Base-by-base conservation (phyloP, 2,329 filamentous ascomycete genomes). In the Colletotrichum musicola region DNA sequence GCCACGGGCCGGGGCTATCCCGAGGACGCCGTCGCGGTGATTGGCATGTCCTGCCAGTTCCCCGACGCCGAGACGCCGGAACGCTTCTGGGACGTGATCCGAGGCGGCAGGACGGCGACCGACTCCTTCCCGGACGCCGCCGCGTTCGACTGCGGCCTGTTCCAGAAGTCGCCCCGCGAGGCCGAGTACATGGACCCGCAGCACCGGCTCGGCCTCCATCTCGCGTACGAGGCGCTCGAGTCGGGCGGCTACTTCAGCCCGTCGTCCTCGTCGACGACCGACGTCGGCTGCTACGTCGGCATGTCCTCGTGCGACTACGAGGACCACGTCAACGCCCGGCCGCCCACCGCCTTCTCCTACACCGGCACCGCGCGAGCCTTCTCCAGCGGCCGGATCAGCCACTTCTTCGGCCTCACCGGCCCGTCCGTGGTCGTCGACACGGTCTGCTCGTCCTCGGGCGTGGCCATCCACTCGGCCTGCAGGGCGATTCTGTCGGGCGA, bases 371-470 rank as follows among this genome's bases (percentile, higher is more conserved):
- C 79, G 4, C 70, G 74, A 1, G 71, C 75, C 3, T 81, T 81
- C 60, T 64, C 78, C 2, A 68, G 71, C 18, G 80, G 79, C 14
- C 72, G 71, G 6, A 69, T 82, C 14, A 76, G 71, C 47, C 76
- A 82, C 60, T 73, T 72, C 50, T 81, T 80, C 59, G 77, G 78
- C 13, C 79, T 77, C 76, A 74, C 70, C 0, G 80, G 81, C 0
- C 80, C 80, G 0, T 74, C 75, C 4, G 57, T 78, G 13, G 73
- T 75, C 1, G 64, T 81, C 16, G 78, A 82, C 61, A 81, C 79
- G 4, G 80, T 80, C 1, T 82, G 80, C 62, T 81, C 79, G 1
- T 76, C 79, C 0, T 80, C 79, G 0, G 65, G 74, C 2, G 79
- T 81, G 4, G 78, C 27, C 27, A 30, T 30, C 27, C 27, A 30